Percentiles rank a stretch among this genome's conserved stretches.
Evolutionary conservation across 495 filamentous ascomycete species (phyloP).

Genomic region (Aspergillus diversus): DNA sequence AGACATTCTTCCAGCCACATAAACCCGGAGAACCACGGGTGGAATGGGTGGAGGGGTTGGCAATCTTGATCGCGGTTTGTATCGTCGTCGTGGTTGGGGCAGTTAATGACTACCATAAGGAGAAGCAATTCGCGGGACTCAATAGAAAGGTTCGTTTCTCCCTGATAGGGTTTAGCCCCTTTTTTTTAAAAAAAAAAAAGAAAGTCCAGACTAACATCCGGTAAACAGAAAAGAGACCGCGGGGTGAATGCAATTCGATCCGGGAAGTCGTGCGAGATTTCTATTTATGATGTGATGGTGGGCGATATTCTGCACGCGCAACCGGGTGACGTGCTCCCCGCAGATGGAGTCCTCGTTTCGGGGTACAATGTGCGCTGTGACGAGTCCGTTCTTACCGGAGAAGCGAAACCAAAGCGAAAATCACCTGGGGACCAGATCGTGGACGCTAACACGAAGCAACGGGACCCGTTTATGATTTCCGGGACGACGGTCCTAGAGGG

Average conservation of each 20-base stretch:
- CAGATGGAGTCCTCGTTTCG: not conserved
- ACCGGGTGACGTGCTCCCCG: not conserved
- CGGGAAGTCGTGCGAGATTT: not conserved
- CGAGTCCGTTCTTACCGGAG: not conserved
- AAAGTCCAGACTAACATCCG: too few species aligned
- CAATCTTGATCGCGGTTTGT: too few species aligned
- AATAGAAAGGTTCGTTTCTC: too few species aligned
- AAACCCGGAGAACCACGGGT: too few species aligned
- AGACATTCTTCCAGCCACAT: too few species aligned
- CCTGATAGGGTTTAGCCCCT: too few species aligned
- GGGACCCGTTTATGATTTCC: constrained; percentile 58
- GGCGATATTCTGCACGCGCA: not conserved
- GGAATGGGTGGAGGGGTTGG: too few species aligned
- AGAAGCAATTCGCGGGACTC: too few species aligned
- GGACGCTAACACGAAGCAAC: not conserved
- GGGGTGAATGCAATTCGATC: not conserved
- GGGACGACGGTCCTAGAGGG: constrained; percentile 61
- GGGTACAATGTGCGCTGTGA: not conserved
- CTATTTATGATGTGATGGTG: not conserved
- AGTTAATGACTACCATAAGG: too few species aligned
- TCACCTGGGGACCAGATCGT: not conserved
- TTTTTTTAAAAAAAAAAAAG: too few species aligned
- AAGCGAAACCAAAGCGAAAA: not conserved
- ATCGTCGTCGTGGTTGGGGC: too few species aligned
- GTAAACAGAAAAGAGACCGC: not conserved